These are phyloP conservation scores for Manihot esculenta DNA, from an alignment of 441 rosid species.

Conservation along the genomic window DNA sequence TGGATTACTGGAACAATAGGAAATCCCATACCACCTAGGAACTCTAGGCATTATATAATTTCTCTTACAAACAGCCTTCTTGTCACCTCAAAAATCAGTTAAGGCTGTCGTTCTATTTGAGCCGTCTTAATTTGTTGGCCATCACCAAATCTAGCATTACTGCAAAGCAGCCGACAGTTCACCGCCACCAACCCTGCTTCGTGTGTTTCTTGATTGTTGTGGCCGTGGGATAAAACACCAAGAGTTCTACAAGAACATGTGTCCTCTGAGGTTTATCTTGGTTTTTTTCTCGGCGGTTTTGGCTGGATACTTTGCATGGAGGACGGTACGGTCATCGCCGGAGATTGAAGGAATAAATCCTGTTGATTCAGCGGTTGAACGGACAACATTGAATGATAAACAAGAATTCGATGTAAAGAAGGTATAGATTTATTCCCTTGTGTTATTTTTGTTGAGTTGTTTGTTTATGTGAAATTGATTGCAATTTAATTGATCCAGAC, in stretches of 20 bases:
- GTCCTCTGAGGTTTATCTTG: slow-evolving; percentile 78
- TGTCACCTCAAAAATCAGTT: too few relatives aligned
- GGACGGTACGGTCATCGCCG: slow-evolving; percentile 60
- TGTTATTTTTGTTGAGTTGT: neutral
- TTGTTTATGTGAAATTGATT: neutral
- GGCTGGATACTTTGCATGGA: slow-evolving; percentile 84
- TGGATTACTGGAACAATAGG: too few relatives aligned
- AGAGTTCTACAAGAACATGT: slow-evolving; percentile 39
- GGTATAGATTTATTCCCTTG: slow-evolving; percentile 32
- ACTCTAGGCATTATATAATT: too few relatives aligned
- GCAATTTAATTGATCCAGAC: slow-evolving; percentile 37
- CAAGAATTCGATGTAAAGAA: slow-evolving; percentile 44
- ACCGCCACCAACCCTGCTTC: too few relatives aligned
- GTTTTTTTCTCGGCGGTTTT: slow-evolving; percentile 82
- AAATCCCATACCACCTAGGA: too few relatives aligned
- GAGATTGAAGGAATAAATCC: slow-evolving; percentile 31
- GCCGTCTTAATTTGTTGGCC: too few relatives aligned
- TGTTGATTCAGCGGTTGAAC: slow-evolving; percentile 40
- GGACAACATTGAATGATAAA: slow-evolving; percentile 36
- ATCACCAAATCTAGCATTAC: neutral
- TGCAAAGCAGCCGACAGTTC: too few relatives aligned
- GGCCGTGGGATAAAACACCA: neutral
- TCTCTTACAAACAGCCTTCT: too few relatives aligned
- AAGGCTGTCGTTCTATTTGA: too few relatives aligned
- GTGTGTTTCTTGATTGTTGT: neutral